Conservation (phyloP, 495 filamentous ascomycete genomes). For the Evernia prunastri region DNA sequence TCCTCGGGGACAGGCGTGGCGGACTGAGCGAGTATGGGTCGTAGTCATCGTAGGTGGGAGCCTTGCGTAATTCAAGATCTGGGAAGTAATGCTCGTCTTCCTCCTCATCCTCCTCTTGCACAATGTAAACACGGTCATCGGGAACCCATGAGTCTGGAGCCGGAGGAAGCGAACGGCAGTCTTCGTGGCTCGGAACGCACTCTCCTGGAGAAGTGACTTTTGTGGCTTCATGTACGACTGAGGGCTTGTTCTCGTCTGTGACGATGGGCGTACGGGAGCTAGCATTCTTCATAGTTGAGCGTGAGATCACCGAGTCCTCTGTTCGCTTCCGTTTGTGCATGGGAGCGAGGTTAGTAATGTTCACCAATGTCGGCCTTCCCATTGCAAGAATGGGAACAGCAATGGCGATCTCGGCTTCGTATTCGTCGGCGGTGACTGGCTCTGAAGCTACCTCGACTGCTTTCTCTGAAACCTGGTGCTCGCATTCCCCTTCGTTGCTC, state of each 20-base stretch:
- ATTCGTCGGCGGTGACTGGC: constrained; percentile 13
- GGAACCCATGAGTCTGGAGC: constrained; percentile 27
- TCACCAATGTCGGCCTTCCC: constrained; percentile 25
- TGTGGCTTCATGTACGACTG: constrained; percentile 10
- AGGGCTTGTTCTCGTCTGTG: constrained; percentile 13
- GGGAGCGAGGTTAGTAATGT: constrained; percentile 27
- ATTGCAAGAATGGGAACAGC: constrained; percentile 27
- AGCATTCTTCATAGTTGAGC: constrained; percentile 11
- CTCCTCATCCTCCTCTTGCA: constrained; percentile 13
- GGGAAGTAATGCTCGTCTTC: constrained; percentile 23
- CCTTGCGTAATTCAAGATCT: constrained; percentile 17
- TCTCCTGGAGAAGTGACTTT: constrained; percentile 5
- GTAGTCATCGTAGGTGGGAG: constrained; percentile 23
- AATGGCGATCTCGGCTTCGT: constrained; percentile 22
- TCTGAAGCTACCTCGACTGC: constrained; percentile 1
- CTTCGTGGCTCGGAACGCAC: constrained; percentile 11
- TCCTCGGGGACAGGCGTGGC: constrained; percentile 22
- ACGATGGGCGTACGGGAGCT: constrained; percentile 5
- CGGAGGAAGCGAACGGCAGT: constrained; percentile 11
- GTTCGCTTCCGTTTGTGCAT: constrained; percentile 30
- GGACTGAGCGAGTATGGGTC: constrained; percentile 26
- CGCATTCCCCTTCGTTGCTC: constrained; percentile 17
- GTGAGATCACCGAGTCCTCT: constrained; percentile 10
- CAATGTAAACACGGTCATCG: constrained; percentile 12
- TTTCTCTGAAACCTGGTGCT: constrained; percentile 17